phyloP scores from a whole-genome alignment of 768 basidiomycete species.

The Phanerodontia chrysosporium region DNA sequence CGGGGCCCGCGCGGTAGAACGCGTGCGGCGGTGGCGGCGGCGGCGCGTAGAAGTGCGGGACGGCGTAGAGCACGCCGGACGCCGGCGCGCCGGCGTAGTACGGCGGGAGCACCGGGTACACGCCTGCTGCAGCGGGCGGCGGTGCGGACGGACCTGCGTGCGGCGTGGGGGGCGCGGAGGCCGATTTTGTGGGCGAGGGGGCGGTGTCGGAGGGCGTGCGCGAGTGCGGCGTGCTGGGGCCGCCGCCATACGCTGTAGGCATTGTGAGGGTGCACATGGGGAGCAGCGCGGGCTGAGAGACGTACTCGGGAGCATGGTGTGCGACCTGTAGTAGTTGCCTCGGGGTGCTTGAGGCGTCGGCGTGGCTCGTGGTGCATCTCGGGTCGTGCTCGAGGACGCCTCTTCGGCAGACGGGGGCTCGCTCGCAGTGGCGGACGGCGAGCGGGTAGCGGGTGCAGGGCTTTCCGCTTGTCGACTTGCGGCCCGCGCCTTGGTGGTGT shows the following conservation, averaged over 20 bases:
- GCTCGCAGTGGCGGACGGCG: conserved; percentile 4
- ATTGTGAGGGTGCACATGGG: not conserved
- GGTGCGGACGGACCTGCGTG: not conserved
- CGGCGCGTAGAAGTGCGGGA: conserved; percentile 7
- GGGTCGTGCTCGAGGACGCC: not conserved
- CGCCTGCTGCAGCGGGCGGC: not conserved
- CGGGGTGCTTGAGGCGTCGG: conserved; percentile 35
- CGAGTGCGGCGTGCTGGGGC: not conserved
- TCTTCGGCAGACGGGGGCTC: not conserved
- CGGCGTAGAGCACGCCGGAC: conserved; percentile 36
- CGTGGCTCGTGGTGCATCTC: conserved; percentile 22
- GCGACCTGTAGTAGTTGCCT: conserved; percentile 66
- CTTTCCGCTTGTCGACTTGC: not conserved
- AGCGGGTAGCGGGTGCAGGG: not conserved
- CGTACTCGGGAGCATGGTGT: conserved; percentile 48
- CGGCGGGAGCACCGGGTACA: not conserved
- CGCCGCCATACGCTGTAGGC: not conserved
- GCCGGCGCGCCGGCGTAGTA: not conserved
- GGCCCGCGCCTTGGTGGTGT: not conserved
- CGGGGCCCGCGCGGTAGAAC: too few species aligned
- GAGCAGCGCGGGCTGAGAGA: not conserved
- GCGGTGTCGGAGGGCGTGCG: not conserved
- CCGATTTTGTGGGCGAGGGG: not conserved
- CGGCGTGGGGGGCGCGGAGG: not conserved
- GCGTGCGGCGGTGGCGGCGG: conserved; percentile 3